A percentile compares a stretch with the other conserved stretches of the same genome.
Conservation (phyloP, 208 protist genomes). For the Kentomonas sorsogonicus region DNA sequence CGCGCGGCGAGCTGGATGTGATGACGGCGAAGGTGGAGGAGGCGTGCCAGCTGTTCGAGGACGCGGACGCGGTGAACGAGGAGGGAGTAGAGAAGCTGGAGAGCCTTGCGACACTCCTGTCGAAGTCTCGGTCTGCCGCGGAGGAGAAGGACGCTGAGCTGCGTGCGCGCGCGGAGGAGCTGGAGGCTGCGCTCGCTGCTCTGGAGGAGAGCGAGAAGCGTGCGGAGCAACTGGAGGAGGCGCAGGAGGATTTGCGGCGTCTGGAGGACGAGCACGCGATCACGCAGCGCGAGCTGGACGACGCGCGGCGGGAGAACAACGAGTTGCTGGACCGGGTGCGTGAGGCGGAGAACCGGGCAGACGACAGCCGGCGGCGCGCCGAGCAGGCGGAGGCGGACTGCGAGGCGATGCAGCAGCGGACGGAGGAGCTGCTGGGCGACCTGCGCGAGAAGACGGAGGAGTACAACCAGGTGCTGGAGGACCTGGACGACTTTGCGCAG, state of each 20-base stretch:
- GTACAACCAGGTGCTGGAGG: slow-evolving; percentile 16
- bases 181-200: slow-evolving; percentile 18
- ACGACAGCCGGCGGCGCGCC: background rate
- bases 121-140: slow-evolving; percentile 13
- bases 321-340: background rate
- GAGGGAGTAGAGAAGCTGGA: slow-evolving; percentile 30
- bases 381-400: slow-evolving; percentile 12
- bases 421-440: slow-evolving; percentile 21
- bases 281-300: background rate
- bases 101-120: slow-evolving; percentile 20
- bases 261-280: slow-evolving; percentile 8
- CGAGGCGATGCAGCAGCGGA: slow-evolving; percentile 16
- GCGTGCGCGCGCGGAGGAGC: slow-evolving; percentile 26
- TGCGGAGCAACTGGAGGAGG: background rate
- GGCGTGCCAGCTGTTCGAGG: slow-evolving; percentile 20
- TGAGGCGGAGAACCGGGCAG: background rate
- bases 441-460: slow-evolving; percentile 15
- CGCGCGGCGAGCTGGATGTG: slow-evolving; percentile 30
- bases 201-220: slow-evolving; percentile 4
- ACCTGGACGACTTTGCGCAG: slow-evolving; percentile 27
- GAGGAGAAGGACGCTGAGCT: slow-evolving; percentile 6
- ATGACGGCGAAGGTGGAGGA: slow-evolving; percentile 36
- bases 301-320: slow-evolving; percentile 1
- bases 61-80: slow-evolving; percentile 19
- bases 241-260: background rate